Base-by-base conservation (phyloP, 805 yeast genomes). In the Metschnikowia matae region DNA sequence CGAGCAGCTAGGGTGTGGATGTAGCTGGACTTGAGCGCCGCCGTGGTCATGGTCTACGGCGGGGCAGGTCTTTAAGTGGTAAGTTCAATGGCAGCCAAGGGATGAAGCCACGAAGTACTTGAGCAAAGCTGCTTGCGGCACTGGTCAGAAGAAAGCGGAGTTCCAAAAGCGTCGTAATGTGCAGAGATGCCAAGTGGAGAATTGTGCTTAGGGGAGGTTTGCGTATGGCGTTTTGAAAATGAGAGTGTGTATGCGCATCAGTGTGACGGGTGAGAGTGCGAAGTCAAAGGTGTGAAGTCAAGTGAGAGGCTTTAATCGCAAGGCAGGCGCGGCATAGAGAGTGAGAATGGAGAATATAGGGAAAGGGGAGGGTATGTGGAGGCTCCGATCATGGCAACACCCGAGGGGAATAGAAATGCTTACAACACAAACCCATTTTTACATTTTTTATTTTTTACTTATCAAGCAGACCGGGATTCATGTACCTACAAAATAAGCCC, bases 1-100 rank as follows among this genome's bases (percentile, higher is more conserved):
- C 77, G 48, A 20, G 45, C 20, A 40, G 51, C 44, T 33, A 58
- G 44, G 4, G 60, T 50, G 11, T 41, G 43, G n/a, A 57, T 49
- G 48, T 49, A 58, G 45, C 54, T 51, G 40, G 54, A 23, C 32
- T 48, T 46, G 36, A 45, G 50, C 35, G 46, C 49, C 11, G 48
- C 33, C 42, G 36, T 44, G 40, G 47, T 43, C 46, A 42, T 40
- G 26, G 26, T 41, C 34, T 40, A 26, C 15, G 10, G 29, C 31
- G 41, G 41, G 41, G 23, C 40, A 11, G 14, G 41, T 39, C 41
- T 39, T 23, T 21, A 23, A 31, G 31, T 21, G 31, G 21, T 23
- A 10, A 31, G 7, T 6, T 29, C 6, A 34, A 31, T 23, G n/a
- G 44, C 35, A 40, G 35, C 35, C n/a, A n/a, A 35, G 29, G 18